Evolutionary conservation across 2,329 filamentous ascomycete genomes (phyloP), one percentile per base, ranked within the genome.

Genomic region (Akanthomyces lecanii): DNA sequence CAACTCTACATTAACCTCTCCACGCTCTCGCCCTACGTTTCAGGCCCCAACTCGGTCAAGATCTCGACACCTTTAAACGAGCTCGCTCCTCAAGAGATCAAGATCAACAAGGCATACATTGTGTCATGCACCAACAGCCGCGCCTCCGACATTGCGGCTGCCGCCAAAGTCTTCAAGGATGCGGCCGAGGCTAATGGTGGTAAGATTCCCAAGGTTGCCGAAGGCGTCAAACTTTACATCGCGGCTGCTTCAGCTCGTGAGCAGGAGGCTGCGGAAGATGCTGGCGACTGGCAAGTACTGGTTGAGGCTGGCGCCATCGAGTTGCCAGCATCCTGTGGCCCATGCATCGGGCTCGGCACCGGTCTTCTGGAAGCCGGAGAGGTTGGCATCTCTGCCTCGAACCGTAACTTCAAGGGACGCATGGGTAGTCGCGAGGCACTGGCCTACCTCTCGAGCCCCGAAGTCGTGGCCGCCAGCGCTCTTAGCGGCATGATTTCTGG

Each of bases 381-480:
- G 77, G 87, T 92, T 11, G 92, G 92, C 25, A 93, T 97, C 68
- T 88, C 83, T 65, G 91, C 92, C 0, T 87, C 82, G 58, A 97
- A 97, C 79, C 82, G 93, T 12, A 97, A 97, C 75, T 97, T 93
- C 81, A 92, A 75, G 93, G 60, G 40, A 4, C 58, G 59, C 12
- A 53, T 61, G 45, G 56, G 56, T 10, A 48, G 92, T 0, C 86
- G 93, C 3, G 96, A 97, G 90, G 93, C 92, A 0, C 87, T 92
- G 70, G 91, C 92, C 0, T 97, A 97, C 73, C 86, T 97, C 0
- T 90, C 89, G 6, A 94, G 89, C 67, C 93, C 95, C 0, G 93
- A 97, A 71, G 88, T 97, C 2, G 94, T 98, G 0, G 94, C 94
- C 4, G 93, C 95, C 8, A 96, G 91, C 69, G 94, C 94, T 2